These are phyloP conservation scores for Clonostachys byssicola DNA, from an alignment of 2,329 filamentous ascomycete species.

Conservation along the genomic window DNA sequence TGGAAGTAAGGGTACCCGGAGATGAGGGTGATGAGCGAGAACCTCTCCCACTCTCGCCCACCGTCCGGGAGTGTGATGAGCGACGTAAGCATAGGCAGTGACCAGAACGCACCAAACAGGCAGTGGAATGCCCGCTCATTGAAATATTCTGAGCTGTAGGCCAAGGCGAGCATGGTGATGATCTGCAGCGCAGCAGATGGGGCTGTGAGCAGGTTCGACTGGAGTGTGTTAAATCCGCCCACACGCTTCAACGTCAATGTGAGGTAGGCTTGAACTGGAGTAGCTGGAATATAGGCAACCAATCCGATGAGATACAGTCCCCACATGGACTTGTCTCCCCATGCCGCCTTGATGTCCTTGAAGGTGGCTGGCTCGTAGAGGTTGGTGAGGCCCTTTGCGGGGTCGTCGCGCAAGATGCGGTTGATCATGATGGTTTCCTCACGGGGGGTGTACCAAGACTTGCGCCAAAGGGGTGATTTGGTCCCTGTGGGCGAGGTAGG, in stretches of 20 bases:
- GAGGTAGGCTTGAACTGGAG: slow-evolving; percentile 43
- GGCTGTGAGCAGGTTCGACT: slow-evolving; percentile 60
- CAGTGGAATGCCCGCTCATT: slow-evolving; percentile 50
- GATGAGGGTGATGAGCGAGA: slow-evolving; percentile 44
- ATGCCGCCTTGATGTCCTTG: slow-evolving; percentile 36
- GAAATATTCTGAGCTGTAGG: slow-evolving; percentile 49
- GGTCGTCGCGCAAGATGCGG: slow-evolving; percentile 47
- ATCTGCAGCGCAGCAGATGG: slow-evolving; percentile 54
- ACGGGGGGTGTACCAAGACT: slow-evolving; percentile 61
- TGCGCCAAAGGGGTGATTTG: slow-evolving; percentile 53
- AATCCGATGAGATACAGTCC: slow-evolving; percentile 45
- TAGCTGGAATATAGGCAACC: slow-evolving; percentile 42
- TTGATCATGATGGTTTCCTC: slow-evolving; percentile 71
- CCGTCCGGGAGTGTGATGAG: slow-evolving; percentile 42
- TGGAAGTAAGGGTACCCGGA: slow-evolving; percentile 56
- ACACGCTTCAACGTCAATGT: slow-evolving; percentile 52
- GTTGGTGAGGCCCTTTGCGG: slow-evolving; percentile 40
- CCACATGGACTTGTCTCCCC: slow-evolving; percentile 42
- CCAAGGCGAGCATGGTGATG: slow-evolving; percentile 47
- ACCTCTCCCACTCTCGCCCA: slow-evolving; percentile 46
- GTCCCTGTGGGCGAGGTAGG: slow-evolving; percentile 64
- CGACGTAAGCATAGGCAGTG: slow-evolving; percentile 44
- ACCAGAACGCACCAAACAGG: slow-evolving; percentile 46
- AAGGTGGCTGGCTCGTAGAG: slow-evolving; percentile 36
- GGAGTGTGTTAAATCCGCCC: slow-evolving; percentile 49